phyloP scores from a whole-genome alignment of 2,329 filamentous ascomycete species.

The Neonectria hederae region DNA sequence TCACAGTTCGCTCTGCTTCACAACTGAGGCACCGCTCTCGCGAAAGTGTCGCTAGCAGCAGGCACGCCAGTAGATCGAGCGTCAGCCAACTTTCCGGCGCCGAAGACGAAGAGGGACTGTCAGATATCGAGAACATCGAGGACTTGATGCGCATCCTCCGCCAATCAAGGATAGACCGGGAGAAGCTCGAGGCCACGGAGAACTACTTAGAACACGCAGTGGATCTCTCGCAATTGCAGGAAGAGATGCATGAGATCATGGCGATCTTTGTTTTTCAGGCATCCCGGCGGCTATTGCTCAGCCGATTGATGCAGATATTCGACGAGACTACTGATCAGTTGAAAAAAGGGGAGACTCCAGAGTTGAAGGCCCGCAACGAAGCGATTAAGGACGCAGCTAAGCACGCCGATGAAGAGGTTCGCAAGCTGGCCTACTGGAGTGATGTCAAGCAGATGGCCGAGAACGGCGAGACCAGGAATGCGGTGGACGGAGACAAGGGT shows the following conservation, averaged over 20 bases:
- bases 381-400: constrained; percentile 79
- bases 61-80: constrained; percentile 49
- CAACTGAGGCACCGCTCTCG: constrained; percentile 46
- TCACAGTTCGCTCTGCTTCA: constrained; percentile 73
- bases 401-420: constrained; percentile 83
- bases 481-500: constrained; percentile 51
- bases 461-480: constrained; percentile 57
- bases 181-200: constrained; percentile 86
- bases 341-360: constrained; percentile 51
- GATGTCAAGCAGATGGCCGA: constrained; percentile 77
- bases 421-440: constrained; percentile 86
- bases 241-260: constrained; percentile 88
- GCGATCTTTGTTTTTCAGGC: constrained; percentile 87
- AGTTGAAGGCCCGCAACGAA: constrained; percentile 60
- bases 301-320: constrained; percentile 70
- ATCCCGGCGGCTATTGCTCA: constrained; percentile 80
- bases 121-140: constrained; percentile 69
- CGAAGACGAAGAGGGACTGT: constrained; percentile 65
- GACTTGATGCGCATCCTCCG: constrained; percentile 76
- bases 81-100: constrained; percentile 49
- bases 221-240: constrained; percentile 78
- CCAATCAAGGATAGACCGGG: constrained; percentile 81
- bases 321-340: constrained; percentile 52
- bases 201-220: constrained; percentile 83
- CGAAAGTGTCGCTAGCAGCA: constrained; percentile 47